Evolutionary conservation across 345 rosid genomes (phyloP), one percentile per base, ranked within the genome.

Genomic region (Cardiospermum halicacabum): DNA sequence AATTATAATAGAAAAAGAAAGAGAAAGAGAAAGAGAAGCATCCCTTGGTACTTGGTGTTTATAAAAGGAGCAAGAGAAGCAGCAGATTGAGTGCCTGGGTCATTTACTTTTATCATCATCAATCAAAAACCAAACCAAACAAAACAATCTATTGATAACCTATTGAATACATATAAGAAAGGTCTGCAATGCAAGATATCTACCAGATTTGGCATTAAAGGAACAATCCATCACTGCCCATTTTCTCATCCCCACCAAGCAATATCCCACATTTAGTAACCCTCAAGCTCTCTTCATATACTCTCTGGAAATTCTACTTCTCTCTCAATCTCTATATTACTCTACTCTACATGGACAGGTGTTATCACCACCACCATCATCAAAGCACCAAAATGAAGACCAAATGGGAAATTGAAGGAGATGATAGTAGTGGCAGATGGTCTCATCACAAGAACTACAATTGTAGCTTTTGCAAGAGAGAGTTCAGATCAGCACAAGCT

Each of bases 401-500:
- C 8, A 53, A 53, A 28, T 65, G 68, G 59, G 60, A 65, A 8
- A 28, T 25, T 58, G 39, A 49, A 22, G 51, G 51, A 47, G 8
- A 47, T 47, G 51, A 24, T 16, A 47, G 51, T n/a, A n/a, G 51
- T 47, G 51, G 16, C 12, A 39, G 77, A 64, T 79, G 81, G 86
- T 81, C 86, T 60, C 80, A n/a, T n/a, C n/a, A 82, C 34, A 79
- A 79, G 50, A 81, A 81, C 70, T 85, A 82, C 69, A 57, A 71
- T 45, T 85, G 89, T 63, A 82, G 68, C 74, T 85, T 82, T 65
- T 85, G 89, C 62, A 74, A 72, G 65, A 71, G 87, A 69, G 80
- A 76, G 25, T 85, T 85, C 65, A 80, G 62, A 71, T 80, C 89
- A 27, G 89, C 89, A 72, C 89, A 85, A 78, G 89, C 89, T 45